phyloP scores from a whole-genome alignment of 495 filamentous ascomycete genomes.

The Antarctomyces pellizariae region DNA sequence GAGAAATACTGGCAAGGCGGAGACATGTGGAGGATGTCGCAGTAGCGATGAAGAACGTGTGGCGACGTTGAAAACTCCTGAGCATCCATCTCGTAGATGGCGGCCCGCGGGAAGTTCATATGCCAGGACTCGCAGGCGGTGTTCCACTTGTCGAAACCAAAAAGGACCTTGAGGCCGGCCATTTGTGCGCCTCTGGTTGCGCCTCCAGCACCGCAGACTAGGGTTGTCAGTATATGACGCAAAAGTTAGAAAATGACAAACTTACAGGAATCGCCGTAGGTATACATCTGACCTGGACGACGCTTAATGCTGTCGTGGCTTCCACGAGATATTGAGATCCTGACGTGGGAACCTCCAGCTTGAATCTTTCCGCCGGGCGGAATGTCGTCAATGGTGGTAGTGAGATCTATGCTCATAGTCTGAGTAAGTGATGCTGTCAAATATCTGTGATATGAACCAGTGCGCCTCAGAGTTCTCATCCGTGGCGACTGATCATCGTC shows the following conservation, averaged over 20 bases:
- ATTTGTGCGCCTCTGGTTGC: constrained; percentile 40
- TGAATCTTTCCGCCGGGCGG: too few species aligned
- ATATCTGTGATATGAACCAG: too few species aligned
- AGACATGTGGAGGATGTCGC: constrained; percentile 60
- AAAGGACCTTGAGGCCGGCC: constrained; percentile 34
- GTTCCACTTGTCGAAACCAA: constrained; percentile 36
- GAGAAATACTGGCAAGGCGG: constrained; percentile 75
- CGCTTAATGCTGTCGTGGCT: too few species aligned
- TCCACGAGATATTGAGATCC: too few species aligned
- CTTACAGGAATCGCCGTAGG: constrained; percentile 10
- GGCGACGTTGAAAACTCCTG: constrained; percentile 21
- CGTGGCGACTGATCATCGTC: too few species aligned
- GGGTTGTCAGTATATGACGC: neutral
- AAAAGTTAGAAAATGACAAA: neutral
- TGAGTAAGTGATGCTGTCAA: too few species aligned
- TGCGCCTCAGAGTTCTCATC: too few species aligned
- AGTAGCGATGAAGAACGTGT: constrained; percentile 7
- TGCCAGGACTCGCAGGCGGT: constrained; percentile 32
- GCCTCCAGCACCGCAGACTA: constrained; percentile 61
- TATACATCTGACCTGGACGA: constrained; percentile 7
- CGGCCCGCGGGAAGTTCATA: constrained; percentile 30
- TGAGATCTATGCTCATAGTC: too few species aligned
- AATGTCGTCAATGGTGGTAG: too few species aligned
- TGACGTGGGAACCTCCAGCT: too few species aligned
- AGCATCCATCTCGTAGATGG: constrained; percentile 20